Evolutionary conservation across 2,329 filamentous ascomycete species (phyloP), one percentile per base, ranked within the genome.

Genomic region (Amauroascus niger): DNA sequence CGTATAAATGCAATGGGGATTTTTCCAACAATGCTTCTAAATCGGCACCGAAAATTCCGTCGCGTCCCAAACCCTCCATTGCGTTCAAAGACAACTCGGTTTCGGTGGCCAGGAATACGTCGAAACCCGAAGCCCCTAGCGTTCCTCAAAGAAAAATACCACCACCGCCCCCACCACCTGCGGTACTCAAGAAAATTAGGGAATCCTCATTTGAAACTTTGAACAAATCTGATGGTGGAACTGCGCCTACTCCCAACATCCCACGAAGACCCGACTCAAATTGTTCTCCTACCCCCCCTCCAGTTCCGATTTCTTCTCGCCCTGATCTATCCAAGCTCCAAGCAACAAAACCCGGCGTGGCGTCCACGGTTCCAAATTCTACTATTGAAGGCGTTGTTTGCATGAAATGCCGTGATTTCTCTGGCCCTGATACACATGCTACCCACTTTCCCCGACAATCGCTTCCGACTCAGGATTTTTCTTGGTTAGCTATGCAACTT

Each of bases 321-420:
- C 55, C 55, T 3, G 52, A 54, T 22, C 20, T 57, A 16, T 39
- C 51, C 6, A 74, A 77, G 41, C 68, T 82, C 16, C 73, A 78
- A 66, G 77, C 6, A 75, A 74, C 1, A 79, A 79, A 58, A 13
- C 52, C 52, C 28, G 52, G 51, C 11, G 49, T 54, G 43, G 50
- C 59, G 39, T 40, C 33, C 24, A 28, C 40, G 3, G 8, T 32
- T 35, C 50, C 28, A 9, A 8, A 6, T 16, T 11, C 35, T 9
- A 32, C 32, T 11, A 39, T 24, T n/a, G 30, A 50, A 41, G 39
- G 40, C 11, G 18, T 30, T 16, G 33, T 53, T 7, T 97, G 93
- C 67, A 76, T 95, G 50, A 74, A 82, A 55, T 97, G 93, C 66
- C 82, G 90, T 59, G 90, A 97, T 71, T 97, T 94, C 69, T 89